A percentile compares a stretch with the other conserved stretches of the same genome.
phyloP scores from a whole-genome alignment of 805 yeast species.

The Cyberlindnera mrakii region DNA sequence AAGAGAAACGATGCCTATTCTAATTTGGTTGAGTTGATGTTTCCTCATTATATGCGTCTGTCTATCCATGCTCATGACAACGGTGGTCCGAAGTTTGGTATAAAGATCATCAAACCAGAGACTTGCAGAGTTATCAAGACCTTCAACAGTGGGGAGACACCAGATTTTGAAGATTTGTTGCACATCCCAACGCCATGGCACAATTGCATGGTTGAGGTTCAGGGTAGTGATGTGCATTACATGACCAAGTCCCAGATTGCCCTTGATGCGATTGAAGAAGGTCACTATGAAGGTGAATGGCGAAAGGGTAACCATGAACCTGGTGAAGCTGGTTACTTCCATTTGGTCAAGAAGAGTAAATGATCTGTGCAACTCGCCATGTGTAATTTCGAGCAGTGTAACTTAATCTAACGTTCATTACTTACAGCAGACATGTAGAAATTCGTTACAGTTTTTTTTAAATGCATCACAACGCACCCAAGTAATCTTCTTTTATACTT shows the following conservation, averaged over 20 bases:
- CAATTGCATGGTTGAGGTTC: conserved; percentile 42
- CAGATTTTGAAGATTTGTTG: conserved; percentile 43
- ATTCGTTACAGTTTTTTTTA: not conserved
- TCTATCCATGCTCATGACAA: conserved; percentile 60
- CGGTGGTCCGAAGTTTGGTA: conserved; percentile 55
- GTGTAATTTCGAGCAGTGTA: no score
- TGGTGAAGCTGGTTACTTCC: conserved; percentile 30
- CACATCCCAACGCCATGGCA: conserved; percentile 70
- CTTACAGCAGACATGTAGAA: not conserved
- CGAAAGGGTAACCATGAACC: conserved; percentile 23
- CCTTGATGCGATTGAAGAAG: conserved; percentile 30
- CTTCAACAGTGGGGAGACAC: conserved; percentile 34
- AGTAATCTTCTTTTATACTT: conserved; percentile 93
- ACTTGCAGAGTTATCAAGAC: conserved; percentile 41
- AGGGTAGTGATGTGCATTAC: conserved; percentile 27
- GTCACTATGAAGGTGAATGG: conserved; percentile 32
- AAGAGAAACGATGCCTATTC: conserved; percentile 61
- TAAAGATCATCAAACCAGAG: conserved; percentile 38
- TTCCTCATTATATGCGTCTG: conserved; percentile 53
- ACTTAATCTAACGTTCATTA: not conserved
- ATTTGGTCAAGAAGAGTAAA: conserved; percentile 4
- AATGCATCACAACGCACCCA: conserved; percentile 61
- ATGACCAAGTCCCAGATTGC: conserved; percentile 33
- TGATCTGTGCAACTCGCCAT: not conserved
- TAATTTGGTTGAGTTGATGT: conserved; percentile 50